Percentiles rank a stretch among this genome's conserved stretches.
phyloP scores from a whole-genome alignment of 2,329 filamentous ascomycete genomes.

The Tolypocladium tundrense region DNA sequence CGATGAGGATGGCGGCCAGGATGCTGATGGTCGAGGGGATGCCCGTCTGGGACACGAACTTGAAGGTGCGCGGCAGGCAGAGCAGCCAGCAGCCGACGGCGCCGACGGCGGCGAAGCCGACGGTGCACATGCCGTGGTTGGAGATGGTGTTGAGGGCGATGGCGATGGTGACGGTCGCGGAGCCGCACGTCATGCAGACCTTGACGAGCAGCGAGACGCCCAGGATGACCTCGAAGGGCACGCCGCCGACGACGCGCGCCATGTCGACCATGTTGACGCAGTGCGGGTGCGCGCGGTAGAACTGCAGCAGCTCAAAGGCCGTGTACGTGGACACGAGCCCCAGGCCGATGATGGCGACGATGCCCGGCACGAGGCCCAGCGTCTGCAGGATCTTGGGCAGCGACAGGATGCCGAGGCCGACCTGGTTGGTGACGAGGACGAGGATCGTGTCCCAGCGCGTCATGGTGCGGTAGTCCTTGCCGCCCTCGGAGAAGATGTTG shows the following conservation, averaged over 20 bases:
- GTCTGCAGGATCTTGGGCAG: conserved; percentile 62
- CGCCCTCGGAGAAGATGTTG: conserved; percentile 19
- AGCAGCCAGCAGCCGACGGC: conserved; percentile 52
- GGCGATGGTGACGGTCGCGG: conserved; percentile 56
- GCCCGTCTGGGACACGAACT: conserved; percentile 20
- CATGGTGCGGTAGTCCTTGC: conserved; percentile 22
- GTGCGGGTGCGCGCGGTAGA: conserved; percentile 58
- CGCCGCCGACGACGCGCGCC: conserved; percentile 39
- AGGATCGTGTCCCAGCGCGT: conserved; percentile 22
- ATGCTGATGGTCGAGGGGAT: conserved; percentile 23
- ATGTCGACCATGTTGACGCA: conserved; percentile 63
- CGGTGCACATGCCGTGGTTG: conserved; percentile 51
- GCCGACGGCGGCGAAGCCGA: conserved; percentile 53
- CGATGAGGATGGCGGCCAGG: conserved; percentile 22
- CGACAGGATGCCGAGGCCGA: conserved; percentile 44
- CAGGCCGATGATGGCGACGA: conserved; percentile 56
- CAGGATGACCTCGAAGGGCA: conserved; percentile 13
- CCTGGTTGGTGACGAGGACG: conserved; percentile 22
- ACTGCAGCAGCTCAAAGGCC: conserved; percentile 45
- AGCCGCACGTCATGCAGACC: conserved; percentile 60
- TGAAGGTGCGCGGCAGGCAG: conserved; percentile 59
- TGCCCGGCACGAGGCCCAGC: conserved; percentile 55
- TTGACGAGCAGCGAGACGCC: conserved; percentile 59
- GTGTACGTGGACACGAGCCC: conserved; percentile 55
- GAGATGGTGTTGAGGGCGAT: conserved; percentile 62